Conservation (phyloP, 2,329 filamentous ascomycete genomes). For the Exserohilum rostratum region DNA sequence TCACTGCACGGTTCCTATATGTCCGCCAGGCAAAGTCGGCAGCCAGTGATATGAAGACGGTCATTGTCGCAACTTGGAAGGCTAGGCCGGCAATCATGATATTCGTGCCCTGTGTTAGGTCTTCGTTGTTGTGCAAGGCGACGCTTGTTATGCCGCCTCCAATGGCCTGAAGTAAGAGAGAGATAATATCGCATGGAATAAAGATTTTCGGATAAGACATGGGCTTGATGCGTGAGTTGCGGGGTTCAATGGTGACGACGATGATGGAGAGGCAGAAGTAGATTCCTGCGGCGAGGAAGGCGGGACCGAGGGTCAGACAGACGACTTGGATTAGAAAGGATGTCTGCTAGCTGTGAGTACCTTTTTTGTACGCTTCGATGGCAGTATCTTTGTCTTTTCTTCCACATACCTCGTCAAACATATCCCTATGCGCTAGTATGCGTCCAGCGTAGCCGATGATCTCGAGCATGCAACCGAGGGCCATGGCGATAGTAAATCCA, state of each 20-base stretch:
- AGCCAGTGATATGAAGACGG: constrained; percentile 50
- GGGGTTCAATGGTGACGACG: constrained; percentile 48
- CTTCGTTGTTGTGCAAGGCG: constrained; percentile 35
- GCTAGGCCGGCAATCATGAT: constrained; percentile 55
- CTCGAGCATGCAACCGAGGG: constrained; percentile 63
- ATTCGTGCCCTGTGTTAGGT: constrained; percentile 49
- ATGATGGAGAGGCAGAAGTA: constrained; percentile 65
- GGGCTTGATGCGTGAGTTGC: constrained; percentile 53
- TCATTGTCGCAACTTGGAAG: constrained; percentile 53
- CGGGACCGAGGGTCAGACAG: constrained; percentile 61
- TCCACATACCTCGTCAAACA: constrained; percentile 55
- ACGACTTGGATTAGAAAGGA: constrained; percentile 72
- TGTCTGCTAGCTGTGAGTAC: constrained; percentile 38
- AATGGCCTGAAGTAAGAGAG: constrained; percentile 53
- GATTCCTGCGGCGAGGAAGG: constrained; percentile 67
- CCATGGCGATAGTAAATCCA: constrained; percentile 57
- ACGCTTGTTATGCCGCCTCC: constrained; percentile 52
- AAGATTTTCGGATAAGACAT: constrained; percentile 58
- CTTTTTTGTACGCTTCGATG: too few species aligned
- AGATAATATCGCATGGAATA: constrained; percentile 56
- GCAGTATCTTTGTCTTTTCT: background rate
- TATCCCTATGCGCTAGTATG: constrained; percentile 62
- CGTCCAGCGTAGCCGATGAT: constrained; percentile 68
- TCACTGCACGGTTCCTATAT: constrained; percentile 19
- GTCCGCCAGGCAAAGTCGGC: constrained; percentile 50